Conservation (phyloP, 176 grass and related monocot genomes). For the Oryza coarctata region DNA sequence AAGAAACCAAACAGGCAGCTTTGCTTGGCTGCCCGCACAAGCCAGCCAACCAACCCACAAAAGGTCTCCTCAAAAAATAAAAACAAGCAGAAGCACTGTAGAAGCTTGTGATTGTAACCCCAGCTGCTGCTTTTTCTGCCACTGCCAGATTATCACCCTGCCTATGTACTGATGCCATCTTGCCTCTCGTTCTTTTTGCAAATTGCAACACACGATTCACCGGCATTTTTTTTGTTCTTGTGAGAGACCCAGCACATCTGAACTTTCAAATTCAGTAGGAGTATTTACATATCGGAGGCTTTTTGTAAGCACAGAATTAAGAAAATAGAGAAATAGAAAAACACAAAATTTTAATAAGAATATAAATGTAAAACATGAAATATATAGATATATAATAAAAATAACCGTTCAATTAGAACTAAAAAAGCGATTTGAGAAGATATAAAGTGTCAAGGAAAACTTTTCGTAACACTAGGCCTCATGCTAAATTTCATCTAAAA, state of each 20-base stretch:
- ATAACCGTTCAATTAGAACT: too few species aligned
- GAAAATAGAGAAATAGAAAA: too few species aligned
- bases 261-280: not conserved
- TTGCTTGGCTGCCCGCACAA: not conserved
- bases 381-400: too few species aligned
- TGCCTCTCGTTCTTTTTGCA: not conserved
- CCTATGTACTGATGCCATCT: not conserved
- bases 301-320: too few species aligned
- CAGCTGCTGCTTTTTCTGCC: not conserved
- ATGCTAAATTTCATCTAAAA: too few species aligned
- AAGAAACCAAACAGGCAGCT: not conserved
- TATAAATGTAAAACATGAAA: too few species aligned
- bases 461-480: too few species aligned
- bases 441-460: too few species aligned
- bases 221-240: not conserved
- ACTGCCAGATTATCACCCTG: not conserved
- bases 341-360: too few species aligned
- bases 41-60: not conserved
- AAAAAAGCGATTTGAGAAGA: too few species aligned
- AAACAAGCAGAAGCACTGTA: not conserved
- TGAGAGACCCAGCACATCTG: not conserved
- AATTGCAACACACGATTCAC: not conserved
- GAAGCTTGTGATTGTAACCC: constrained; percentile 4
- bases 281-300: too few species aligned
- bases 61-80: not conserved